phyloP scores from a whole-genome alignment of 2,329 filamentous ascomycete species.

The Ceratocystis lukuohia region DNA sequence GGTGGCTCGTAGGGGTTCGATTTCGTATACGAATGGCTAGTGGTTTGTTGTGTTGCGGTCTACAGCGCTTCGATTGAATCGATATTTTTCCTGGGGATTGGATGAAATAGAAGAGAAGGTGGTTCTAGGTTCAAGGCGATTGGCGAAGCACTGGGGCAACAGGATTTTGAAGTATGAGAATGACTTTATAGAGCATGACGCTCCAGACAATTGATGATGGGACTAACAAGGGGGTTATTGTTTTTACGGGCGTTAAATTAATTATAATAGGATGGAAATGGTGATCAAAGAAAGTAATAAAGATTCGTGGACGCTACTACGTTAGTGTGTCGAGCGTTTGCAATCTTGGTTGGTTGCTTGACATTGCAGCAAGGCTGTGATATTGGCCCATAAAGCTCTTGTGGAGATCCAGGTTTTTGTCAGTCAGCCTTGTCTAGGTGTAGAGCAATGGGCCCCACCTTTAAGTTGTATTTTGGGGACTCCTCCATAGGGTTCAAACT shows the following conservation, averaged over 20 bases:
- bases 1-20: background rate
- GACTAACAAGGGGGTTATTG: background rate
- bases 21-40: background rate
- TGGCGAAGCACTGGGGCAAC: slow-evolving; percentile 2
- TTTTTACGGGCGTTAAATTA: background rate
- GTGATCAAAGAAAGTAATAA: background rate
- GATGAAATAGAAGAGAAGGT: background rate
- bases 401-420: background rate
- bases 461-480: background rate
- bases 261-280: background rate
- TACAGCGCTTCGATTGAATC: background rate
- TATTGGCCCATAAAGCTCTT: background rate
- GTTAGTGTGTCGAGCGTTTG: background rate
- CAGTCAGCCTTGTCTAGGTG: slow-evolving; percentile 9
- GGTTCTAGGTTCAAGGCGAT: background rate
- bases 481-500: background rate
- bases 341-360: background rate
- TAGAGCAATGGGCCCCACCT: background rate
- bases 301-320: background rate
- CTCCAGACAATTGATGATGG: background rate
- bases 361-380: slow-evolving; percentile 5
- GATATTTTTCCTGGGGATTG: background rate
- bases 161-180: background rate
- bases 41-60: background rate
- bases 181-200: slow-evolving; percentile 4